Evolutionary conservation across 139 green algal species (phyloP), one percentile per base, ranked within the genome.

Genomic region (Tetradesmus lagerheimii): DNA sequence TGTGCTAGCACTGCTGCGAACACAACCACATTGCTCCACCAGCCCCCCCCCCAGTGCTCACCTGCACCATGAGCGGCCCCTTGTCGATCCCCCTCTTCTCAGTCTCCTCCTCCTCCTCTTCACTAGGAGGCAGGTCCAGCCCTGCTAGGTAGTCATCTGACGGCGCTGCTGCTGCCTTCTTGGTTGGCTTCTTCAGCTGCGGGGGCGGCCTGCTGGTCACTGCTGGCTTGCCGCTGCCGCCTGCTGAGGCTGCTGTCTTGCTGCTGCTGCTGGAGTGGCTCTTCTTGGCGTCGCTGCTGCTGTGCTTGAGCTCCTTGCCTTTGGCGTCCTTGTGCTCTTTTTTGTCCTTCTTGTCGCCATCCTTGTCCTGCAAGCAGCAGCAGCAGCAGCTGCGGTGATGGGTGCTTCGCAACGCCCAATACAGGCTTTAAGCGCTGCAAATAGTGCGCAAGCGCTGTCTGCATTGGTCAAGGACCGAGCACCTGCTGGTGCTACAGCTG

Each of bases 41-140:
- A n/a, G n/a, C n/a, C n/a, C n/a, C n/a, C n/a, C n/a, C n/a, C n/a
- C n/a, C n/a, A n/a, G 8, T 38, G 29, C 83, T 29, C 77, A 94
- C 81, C 89, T 89, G 91, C 47, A 94, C 34, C 45, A 50, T 88
- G 57, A 94, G 90, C 1, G 91, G 88, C 27, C 82, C 67, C 27
- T 92, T 90, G 6, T 95, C 93, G 74, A 94, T 91, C 64, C 96
- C 90, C 37, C 93, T 90, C 41, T 93, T 90, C 91, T 97, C 93
- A 15, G 93, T 82, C 37, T 96, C 95, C 31, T 98, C 96, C 14
- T 95, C 94, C 14, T 97, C 95, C 3, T 93, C 90, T 0, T 97
- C 95, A 34, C 91, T 96, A 4, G 96, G 96, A 0, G 98, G 98
- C 83, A 99, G 91, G 93, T 99, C 98, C n/a, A 99, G 95, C 47